Evolutionary conservation across 441 rosid species (phyloP).

Genomic region (Macaranga tanarius): DNA sequence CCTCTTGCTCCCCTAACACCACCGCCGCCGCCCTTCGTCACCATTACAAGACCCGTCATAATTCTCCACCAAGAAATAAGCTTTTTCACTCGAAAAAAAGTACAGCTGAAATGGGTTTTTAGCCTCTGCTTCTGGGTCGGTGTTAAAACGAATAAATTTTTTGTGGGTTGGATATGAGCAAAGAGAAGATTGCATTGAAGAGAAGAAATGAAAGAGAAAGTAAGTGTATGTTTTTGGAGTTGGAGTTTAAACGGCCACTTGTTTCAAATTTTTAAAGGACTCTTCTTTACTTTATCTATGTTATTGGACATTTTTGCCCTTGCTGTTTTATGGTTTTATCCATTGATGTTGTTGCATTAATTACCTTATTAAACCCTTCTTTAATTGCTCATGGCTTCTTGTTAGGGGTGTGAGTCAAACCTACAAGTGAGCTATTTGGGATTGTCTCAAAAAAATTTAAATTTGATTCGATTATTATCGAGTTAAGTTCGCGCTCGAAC

Average conservation of each 20-base stretch:
- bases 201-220: background rate
- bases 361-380: background rate
- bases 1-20: constrained; percentile 33
- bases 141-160: no score
- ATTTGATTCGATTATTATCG: no score
- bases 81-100: background rate
- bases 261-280: constrained; percentile 41
- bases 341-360: constrained; percentile 21
- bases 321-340: constrained; percentile 10
- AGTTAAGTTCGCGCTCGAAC: no score
- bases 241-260: constrained; percentile 68
- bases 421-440: no score
- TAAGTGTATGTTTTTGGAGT: constrained; percentile 21
- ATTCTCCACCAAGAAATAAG: background rate
- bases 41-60: constrained; percentile 79
- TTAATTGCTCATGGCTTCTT: background rate
- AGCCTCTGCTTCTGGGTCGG: constrained; percentile 20
- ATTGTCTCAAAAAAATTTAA: no score
- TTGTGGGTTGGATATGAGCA: background rate
- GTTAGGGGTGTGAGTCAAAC: no score
- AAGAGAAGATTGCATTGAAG: constrained; percentile 24
- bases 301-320: constrained; percentile 26
- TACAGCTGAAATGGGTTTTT: background rate
- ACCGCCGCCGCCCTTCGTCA: constrained; percentile 57
- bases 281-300: constrained; percentile 22